phyloP scores from a whole-genome alignment of 192 early-diverging fungal species.

The Podila minutissima region DNA sequence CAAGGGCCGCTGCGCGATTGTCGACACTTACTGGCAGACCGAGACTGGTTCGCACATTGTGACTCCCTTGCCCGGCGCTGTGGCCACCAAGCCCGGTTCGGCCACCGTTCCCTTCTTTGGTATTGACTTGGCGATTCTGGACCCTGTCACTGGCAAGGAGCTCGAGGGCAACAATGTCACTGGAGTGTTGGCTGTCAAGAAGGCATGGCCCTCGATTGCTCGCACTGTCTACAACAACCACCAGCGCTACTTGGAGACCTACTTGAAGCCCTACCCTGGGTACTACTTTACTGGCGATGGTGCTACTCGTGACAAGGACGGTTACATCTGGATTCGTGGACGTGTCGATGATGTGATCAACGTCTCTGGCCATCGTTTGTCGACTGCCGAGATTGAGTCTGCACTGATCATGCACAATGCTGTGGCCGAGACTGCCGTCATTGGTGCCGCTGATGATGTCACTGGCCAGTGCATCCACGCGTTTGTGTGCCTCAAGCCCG shows the following conservation, averaged over 20 bases:
- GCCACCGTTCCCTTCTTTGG: slow-evolving; percentile 99
- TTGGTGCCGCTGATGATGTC: slow-evolving; percentile 88
- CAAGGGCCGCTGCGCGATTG: slow-evolving; percentile 86
- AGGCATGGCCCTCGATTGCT: slow-evolving; percentile 92
- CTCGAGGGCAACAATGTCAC: slow-evolving; percentile 87
- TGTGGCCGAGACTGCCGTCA: slow-evolving; percentile 91
- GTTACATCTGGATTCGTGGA: slow-evolving; percentile 96
- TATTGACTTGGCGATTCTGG: slow-evolving; percentile 86
- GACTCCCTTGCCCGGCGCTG: slow-evolving; percentile 91
- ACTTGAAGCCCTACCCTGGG: slow-evolving; percentile 88
- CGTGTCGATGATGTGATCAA: slow-evolving; percentile 93
- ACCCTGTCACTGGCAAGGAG: slow-evolving; percentile 86
- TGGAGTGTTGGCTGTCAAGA: slow-evolving; percentile 90
- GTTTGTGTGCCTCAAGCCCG: slow-evolving; percentile 83
- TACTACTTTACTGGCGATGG: slow-evolving; percentile 99
- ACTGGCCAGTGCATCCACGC: slow-evolving; percentile 93
- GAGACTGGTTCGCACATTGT: slow-evolving; percentile 96
- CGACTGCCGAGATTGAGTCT: slow-evolving; percentile 94
- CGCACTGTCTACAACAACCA: slow-evolving; percentile 93
- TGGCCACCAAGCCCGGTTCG: slow-evolving; percentile 91
- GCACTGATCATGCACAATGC: slow-evolving; percentile 82
- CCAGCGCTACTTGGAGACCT: slow-evolving; percentile 92
- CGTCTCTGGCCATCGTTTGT: slow-evolving; percentile 94
- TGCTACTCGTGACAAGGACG: slow-evolving; percentile 89
- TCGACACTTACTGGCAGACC: slow-evolving; percentile 96